Evolutionary conservation across 2,329 filamentous ascomycete genomes (phyloP).

Genomic region (Cladosporium sp.): DNA sequence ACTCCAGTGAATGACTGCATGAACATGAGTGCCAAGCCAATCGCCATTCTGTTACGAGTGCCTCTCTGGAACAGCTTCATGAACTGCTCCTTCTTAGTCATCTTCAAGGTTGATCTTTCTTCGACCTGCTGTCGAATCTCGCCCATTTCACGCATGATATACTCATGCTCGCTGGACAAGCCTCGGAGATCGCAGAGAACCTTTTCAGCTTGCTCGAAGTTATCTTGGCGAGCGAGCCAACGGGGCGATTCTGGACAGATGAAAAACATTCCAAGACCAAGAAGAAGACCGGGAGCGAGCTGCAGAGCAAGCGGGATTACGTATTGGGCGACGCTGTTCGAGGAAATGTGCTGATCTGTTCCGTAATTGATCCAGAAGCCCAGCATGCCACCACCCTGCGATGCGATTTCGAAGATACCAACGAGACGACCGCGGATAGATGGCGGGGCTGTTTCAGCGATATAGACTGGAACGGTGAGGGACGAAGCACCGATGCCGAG

Average conservation of each 20-base stretch:
- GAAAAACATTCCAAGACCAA: constrained; percentile 35
- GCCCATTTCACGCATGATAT: constrained; percentile 47
- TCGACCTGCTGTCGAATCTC: constrained; percentile 39
- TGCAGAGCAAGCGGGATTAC: constrained; percentile 55
- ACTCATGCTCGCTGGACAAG: constrained; percentile 39
- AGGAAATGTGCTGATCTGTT: constrained; percentile 41
- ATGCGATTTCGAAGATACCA: constrained; percentile 64
- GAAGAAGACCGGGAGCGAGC: constrained; percentile 37
- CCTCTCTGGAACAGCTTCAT: constrained; percentile 37
- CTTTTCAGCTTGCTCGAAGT: constrained; percentile 37
- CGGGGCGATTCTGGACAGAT: constrained; percentile 32
- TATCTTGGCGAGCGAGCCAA: constrained; percentile 13
- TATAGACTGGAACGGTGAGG: constrained; percentile 90
- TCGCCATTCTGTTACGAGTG: constrained; percentile 36
- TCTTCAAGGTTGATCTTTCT: constrained; percentile 54
- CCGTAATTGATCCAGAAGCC: constrained; percentile 44
- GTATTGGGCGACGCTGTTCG: constrained; percentile 53
- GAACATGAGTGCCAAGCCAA: constrained; percentile 37
- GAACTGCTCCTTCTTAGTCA: constrained; percentile 60
- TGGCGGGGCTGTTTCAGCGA: constrained; percentile 82
- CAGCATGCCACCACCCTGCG: constrained; percentile 56
- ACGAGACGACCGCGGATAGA: constrained; percentile 62
- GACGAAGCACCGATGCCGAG: constrained; percentile 83
- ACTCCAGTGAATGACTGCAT: constrained; percentile 34
- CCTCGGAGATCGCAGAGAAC: constrained; percentile 43